Percentiles rank a stretch among this genome's conserved stretches.
Evolutionary conservation across 257 asterid genomes (phyloP).

Genomic region (Solanum appendiculatum): DNA sequence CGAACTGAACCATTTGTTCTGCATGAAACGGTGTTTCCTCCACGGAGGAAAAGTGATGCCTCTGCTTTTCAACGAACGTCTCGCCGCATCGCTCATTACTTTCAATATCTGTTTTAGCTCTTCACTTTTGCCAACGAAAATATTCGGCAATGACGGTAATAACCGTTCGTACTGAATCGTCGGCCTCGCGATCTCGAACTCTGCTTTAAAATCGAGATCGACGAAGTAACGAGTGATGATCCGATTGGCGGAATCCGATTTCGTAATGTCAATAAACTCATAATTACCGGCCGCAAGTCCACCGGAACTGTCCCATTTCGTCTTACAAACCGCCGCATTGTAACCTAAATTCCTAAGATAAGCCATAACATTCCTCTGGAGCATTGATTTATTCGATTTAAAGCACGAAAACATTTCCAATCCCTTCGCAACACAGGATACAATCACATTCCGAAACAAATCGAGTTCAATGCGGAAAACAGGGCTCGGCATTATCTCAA

Average conservation of each 20-base stretch:
- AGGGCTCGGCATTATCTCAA: constrained; percentile 14
- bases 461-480: constrained; percentile 19
- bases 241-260: constrained; percentile 8
- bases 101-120: constrained; percentile 46
- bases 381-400: constrained; percentile 12
- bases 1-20: constrained; percentile 63
- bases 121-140: constrained; percentile 47
- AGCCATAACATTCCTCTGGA: constrained; percentile 59
- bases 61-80: constrained; percentile 49
- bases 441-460: constrained; percentile 29
- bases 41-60: constrained; percentile 67
- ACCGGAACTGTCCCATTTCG: constrained; percentile 67
- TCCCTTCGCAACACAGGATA: constrained; percentile 18
- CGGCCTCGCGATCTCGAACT: constrained; percentile 75
- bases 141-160: constrained; percentile 25
- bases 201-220: constrained; percentile 55
- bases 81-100: constrained; percentile 50
- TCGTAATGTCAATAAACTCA: constrained; percentile 64
- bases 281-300: constrained; percentile 58
- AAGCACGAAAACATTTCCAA: constrained; percentile 22
- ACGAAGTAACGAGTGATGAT: constrained; percentile 31
- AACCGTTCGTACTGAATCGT: constrained; percentile 35
- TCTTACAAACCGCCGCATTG: constrained; percentile 71
- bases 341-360: constrained; percentile 47
- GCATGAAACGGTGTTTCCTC: constrained; percentile 79